Evolutionary conservation across 2,329 filamentous ascomycete species (phyloP), one percentile per base, ranked within the genome.

Genomic region (Pseudocercospora eumusae): DNA sequence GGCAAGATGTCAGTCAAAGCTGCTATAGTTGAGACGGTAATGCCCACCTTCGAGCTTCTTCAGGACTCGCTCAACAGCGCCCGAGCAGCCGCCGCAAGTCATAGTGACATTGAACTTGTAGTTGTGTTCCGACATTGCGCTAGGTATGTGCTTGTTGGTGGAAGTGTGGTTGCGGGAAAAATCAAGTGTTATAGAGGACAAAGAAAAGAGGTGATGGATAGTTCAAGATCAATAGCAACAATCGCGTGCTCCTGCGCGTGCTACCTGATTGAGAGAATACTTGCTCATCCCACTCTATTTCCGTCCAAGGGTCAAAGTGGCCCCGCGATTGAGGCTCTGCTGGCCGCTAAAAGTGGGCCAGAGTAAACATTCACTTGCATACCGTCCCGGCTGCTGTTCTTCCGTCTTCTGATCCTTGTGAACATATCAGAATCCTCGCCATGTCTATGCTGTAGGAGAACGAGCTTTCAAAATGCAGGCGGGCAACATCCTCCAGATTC

Each of bases 101-200:
- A 99, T 99, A 79, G 82, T 84, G 77, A 98, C 86, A 79, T 93
- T 88, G 84, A 98, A 98, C 78, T 95, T 91, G 89, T 98, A 98
- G 70, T 87, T 91, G 83, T 96, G 92, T 71, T 89, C 86, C 63
- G 87, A 81, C 90, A 93, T 92, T 72, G 69, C 82, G 74, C 21
- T 23, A 15, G 25, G 45, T 49, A 15, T 33, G 45, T 49, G 57
- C 25, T 56, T 20, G n/a, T 23, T 18, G 18, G 18, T 27, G 18
- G 25, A 27, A 18, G 45, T 11, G n/a, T 33, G 8, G 50, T 53
- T 20, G 25, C 10, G 13, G 25, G 25, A 20, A 11, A 8, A 9
- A 27, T 6, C 3, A 53, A 15, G 33, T 18, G 50, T 53, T 13
- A 53, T 28, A 25, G 28, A 61, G n/a, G 18, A 33, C 27, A 54